phyloP scores from a whole-genome alignment of 257 asterid genomes.

The Marsdenia floribunda region DNA sequence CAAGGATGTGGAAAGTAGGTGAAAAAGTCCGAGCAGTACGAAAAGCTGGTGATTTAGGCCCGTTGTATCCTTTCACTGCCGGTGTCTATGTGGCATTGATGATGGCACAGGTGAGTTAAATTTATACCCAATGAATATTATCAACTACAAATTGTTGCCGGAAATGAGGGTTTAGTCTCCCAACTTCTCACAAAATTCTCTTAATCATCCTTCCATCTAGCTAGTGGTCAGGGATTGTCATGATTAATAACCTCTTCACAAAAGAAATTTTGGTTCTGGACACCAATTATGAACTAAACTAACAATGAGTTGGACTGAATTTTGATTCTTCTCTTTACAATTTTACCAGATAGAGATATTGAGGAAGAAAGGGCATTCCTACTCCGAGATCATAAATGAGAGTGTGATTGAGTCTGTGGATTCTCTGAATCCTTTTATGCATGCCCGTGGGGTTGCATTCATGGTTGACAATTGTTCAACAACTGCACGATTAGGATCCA shows the following conservation, averaged over 20 bases:
- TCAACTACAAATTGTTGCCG: not conserved
- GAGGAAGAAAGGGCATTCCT: slow-evolving; percentile 94
- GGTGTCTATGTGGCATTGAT: slow-evolving; percentile 86
- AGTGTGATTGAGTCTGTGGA: slow-evolving; percentile 90
- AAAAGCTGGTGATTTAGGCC: slow-evolving; percentile 80
- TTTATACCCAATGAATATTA: not conserved
- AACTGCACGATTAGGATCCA: slow-evolving; percentile 84
- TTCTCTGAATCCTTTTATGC: slow-evolving; percentile 94
- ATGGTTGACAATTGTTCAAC: slow-evolving; percentile 99
- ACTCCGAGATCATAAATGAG: slow-evolving; percentile 89
- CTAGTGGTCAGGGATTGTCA: not conserved
- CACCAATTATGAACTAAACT: not conserved
- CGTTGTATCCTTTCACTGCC: slow-evolving; percentile 84
- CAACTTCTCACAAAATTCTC: no score
- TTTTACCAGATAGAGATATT: slow-evolving; percentile 66
- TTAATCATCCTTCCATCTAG: not conserved
- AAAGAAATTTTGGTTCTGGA: not conserved
- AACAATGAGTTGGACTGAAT: not conserved
- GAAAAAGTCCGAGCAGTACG: slow-evolving; percentile 66
- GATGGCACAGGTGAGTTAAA: slow-evolving; percentile 25
- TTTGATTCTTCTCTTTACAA: slow-evolving; percentile 1
- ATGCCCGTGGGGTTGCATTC: slow-evolving; percentile 94
- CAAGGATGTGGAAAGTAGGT: slow-evolving; percentile 91
- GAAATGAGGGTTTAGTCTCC: not conserved
- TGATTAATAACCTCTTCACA: not conserved